Conservation (phyloP, 2,329 filamentous ascomycete species). For the Cordyceps cicadae region DNA sequence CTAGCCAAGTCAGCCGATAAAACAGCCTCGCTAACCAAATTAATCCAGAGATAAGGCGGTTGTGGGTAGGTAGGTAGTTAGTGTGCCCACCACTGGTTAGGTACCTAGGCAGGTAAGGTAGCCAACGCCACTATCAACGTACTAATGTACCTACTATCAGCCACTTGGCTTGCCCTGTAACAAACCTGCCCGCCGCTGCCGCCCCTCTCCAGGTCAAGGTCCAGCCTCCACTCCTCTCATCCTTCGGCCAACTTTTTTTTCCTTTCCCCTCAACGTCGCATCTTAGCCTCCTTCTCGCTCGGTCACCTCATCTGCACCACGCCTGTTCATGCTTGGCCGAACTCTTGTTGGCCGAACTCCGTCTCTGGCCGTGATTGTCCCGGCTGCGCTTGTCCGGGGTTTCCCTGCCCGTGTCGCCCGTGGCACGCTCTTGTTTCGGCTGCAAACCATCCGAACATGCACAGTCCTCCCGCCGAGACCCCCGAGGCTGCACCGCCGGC, state of each 20-base stretch:
- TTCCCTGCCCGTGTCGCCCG: background rate
- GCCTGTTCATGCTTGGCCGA: background rate
- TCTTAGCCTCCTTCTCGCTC: constrained; percentile 3
- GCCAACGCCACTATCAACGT: too few relatives aligned
- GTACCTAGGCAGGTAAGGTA: too few relatives aligned
- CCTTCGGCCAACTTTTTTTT: constrained; percentile 13
- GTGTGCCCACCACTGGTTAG: too few relatives aligned
- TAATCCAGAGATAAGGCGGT: too few relatives aligned
- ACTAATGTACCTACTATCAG: background rate
- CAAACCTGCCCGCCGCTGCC: background rate
- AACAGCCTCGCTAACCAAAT: too few relatives aligned
- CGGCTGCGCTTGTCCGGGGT: background rate
- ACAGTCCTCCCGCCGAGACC: constrained; percentile 5
- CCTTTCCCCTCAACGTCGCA: background rate
- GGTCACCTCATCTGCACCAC: constrained; percentile 1
- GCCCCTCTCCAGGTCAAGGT: background rate
- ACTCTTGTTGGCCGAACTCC: background rate
- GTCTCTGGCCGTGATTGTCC: background rate
- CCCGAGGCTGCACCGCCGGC: background rate
- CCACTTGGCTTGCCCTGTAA: background rate
- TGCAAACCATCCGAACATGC: constrained; percentile 1
- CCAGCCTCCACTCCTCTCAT: constrained; percentile 8
- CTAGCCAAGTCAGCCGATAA: too few relatives aligned
- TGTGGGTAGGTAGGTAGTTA: too few relatives aligned
- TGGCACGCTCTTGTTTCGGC: background rate